Evolutionary conservation across 164 flowering plant genomes (phyloP), one percentile per base, ranked within the genome.

Genomic region (Paratinospora sagittata): DNA sequence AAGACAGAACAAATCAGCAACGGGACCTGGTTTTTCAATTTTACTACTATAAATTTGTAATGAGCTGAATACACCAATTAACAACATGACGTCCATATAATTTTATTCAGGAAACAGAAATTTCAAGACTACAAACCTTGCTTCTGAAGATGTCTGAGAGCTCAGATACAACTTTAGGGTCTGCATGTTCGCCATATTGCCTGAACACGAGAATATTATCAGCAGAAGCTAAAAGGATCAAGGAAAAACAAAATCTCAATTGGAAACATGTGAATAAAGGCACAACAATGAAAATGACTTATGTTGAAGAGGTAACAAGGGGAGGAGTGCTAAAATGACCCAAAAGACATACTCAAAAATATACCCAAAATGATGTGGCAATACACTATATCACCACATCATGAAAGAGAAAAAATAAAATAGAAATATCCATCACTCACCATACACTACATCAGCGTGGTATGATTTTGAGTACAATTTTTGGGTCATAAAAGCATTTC

Each of bases 81-180:
- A 21, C 0, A 17, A 19, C 39, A 3, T 49, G 16, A 49, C 16
- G 16, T 49, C 19, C 58, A 52, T 16, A 52, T 55, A n/a, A 21
- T 9, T 55, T 6, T 55, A 55, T 55, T 9, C n/a, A 55, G 21
- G 61, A 55, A 55, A 21, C 9, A 19, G 7, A 55, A n/a, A 19
- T n/a, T 39, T 8, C 1, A 27, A 43, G 26, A 3, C 21, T 24
- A 72, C 70, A 43, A 47, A 78, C 81, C 81, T 78, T 78, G 78
- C 67, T 66, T 13, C 26, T 8, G 60, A 78, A 45, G 27, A 78
- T 72, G 75, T 78, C 76, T 3, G 73, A 78, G 39, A 75, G 75
- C 64, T 75, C 78, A 0, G 65, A 33, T 41, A 57, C 73, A 65
- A 57, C 67, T 39, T 72, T 78, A 7, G 36, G 41, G 61, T 71